A percentile compares a stretch with the other conserved stretches of the same genome.
phyloP scores from a whole-genome alignment of 2,329 filamentous ascomycete genomes.

The Davidsoniella australis region DNA sequence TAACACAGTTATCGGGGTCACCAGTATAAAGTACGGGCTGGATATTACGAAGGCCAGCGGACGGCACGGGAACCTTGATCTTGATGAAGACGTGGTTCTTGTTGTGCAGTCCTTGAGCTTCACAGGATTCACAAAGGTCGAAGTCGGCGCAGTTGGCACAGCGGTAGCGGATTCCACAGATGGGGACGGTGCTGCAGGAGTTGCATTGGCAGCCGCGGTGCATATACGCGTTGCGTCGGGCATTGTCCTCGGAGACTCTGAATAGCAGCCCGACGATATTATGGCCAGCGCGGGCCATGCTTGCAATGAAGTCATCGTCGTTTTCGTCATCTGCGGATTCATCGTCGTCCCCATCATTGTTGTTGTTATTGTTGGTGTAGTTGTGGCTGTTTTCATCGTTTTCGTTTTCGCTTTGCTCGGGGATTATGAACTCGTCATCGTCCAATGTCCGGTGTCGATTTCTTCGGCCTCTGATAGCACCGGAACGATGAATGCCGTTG shows the following conservation, averaged over 20 bases:
- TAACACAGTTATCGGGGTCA: slow-evolving; percentile 55
- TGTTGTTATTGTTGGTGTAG: not conserved
- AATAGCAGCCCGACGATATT: slow-evolving; percentile 77
- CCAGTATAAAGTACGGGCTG: slow-evolving; percentile 79
- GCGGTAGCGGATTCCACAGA: slow-evolving; percentile 80
- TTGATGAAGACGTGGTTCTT: slow-evolving; percentile 97
- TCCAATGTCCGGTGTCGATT: slow-evolving; percentile 13
- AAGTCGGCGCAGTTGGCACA: slow-evolving; percentile 94
- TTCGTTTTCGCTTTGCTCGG: not conserved
- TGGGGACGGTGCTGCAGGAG: slow-evolving; percentile 70
- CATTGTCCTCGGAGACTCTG: slow-evolving; percentile 85
- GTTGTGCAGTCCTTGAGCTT: slow-evolving; percentile 58
- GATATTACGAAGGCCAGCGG: slow-evolving; percentile 63
- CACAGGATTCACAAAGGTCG: slow-evolving; percentile 87
- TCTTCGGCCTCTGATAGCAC: slow-evolving; percentile 42
- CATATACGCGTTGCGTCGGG: slow-evolving; percentile 71
- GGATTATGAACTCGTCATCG: not conserved
- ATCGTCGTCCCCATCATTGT: slow-evolving; percentile 23
- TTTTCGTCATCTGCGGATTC: slow-evolving; percentile 24
- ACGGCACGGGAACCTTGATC: slow-evolving; percentile 74
- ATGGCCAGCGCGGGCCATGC: slow-evolving; percentile 42
- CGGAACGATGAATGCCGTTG: slow-evolving; percentile 41
- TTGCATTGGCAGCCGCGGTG: slow-evolving; percentile 90
- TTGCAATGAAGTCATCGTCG: slow-evolving; percentile 26
- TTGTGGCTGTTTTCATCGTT: not conserved